Percentiles rank a stretch among this genome's conserved stretches.
Conservation (phyloP, 2,329 filamentous ascomycete species). For the Colletotrichum magnum region DNA sequence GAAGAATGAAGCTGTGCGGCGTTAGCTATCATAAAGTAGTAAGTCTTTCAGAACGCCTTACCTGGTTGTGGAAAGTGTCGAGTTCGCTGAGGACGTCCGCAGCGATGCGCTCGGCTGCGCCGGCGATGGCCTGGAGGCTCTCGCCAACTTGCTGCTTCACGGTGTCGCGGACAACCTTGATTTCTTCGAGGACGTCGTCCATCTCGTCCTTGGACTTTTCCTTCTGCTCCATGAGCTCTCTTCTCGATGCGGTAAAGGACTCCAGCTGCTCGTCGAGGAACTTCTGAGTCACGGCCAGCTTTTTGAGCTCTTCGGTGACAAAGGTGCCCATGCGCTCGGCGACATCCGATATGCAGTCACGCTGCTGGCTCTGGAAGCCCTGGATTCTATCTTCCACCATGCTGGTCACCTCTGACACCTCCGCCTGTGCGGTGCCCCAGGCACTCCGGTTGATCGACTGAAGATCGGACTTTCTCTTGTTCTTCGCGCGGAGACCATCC, state of each 20-base stretch:
- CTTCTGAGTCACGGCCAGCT: conserved; percentile 77
- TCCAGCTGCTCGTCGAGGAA: conserved; percentile 79
- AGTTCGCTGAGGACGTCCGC: conserved; percentile 91
- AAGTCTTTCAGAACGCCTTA: conserved; percentile 52
- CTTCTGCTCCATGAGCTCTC: conserved; percentile 77
- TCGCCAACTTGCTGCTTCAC: conserved; percentile 90
- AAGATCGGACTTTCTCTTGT: conserved; percentile 86
- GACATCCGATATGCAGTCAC: conserved; percentile 76
- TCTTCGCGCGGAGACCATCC: conserved; percentile 85
- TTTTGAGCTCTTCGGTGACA: conserved; percentile 80
- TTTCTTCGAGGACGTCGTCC: conserved; percentile 92
- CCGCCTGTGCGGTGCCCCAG: conserved; percentile 83
- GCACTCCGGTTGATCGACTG: conserved; percentile 83
- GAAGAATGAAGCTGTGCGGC: conserved; percentile 80
- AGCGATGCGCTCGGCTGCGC: conserved; percentile 88
- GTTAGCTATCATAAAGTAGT: not conserved
- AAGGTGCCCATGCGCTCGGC: conserved; percentile 82
- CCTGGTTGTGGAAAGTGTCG: conserved; percentile 80
- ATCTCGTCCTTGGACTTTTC: conserved; percentile 83
- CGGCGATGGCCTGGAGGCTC: conserved; percentile 85
- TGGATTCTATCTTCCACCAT: conserved; percentile 83
- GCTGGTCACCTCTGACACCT: conserved; percentile 82
- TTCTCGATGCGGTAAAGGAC: conserved; percentile 77
- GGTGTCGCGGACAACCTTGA: conserved; percentile 88
- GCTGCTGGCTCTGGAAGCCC: conserved; percentile 80